These are phyloP conservation scores for Starmerella riodocensis DNA, from an alignment of 805 yeast genomes.

Conservation along the genomic window DNA sequence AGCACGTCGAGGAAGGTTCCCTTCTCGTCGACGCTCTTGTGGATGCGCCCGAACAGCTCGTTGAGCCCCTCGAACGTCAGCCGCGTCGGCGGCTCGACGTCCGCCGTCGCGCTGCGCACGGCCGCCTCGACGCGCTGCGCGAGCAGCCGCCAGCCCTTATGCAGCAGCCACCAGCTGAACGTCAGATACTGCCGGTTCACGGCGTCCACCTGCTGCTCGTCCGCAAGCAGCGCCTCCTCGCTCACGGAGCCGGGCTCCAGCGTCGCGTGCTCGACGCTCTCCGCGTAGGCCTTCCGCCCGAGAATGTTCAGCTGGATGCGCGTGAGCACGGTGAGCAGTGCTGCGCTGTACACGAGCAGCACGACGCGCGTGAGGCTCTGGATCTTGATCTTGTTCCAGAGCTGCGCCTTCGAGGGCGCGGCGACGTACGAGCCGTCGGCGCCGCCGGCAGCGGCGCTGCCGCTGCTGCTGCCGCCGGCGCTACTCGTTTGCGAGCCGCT, in stretches of 20 bases:
- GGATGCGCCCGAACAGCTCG: slow-evolving; percentile 27
- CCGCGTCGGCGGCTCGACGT: slow-evolving; percentile 60
- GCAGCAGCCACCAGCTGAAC: slow-evolving; percentile 85
- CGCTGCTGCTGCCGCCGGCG: no score
- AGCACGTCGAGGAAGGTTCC: slow-evolving; percentile 26
- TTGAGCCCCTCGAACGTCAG: slow-evolving; percentile 47
- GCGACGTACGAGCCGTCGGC: slow-evolving; percentile 23
- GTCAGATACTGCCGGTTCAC: slow-evolving; percentile 71
- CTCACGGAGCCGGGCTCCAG: slow-evolving; percentile 31
- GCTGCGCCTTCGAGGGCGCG: slow-evolving; percentile 42
- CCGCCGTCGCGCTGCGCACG: slow-evolving; percentile 49
- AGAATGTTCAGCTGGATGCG: slow-evolving; percentile 77
- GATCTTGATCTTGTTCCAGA: slow-evolving; percentile 74
- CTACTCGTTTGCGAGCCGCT: neutral
- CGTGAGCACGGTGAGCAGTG: slow-evolving; percentile 62
- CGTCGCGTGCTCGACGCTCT: slow-evolving; percentile 51
- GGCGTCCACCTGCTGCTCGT: slow-evolving; percentile 24
- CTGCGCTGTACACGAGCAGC: slow-evolving; percentile 53
- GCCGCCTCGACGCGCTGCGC: slow-evolving; percentile 40
- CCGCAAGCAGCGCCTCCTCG: slow-evolving; percentile 20
- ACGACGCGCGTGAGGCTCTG: slow-evolving; percentile 61
- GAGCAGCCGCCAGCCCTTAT: slow-evolving; percentile 64
- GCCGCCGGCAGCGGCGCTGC: neutral
- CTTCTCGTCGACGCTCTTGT: slow-evolving; percentile 27
- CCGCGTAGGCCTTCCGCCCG: slow-evolving; percentile 75